Percentiles rank a stretch among this genome's conserved stretches.
These are phyloP conservation scores for Coniferiporia weirii DNA, from an alignment of 1,284 basidiomycete genomes.

Conservation along the genomic window DNA sequence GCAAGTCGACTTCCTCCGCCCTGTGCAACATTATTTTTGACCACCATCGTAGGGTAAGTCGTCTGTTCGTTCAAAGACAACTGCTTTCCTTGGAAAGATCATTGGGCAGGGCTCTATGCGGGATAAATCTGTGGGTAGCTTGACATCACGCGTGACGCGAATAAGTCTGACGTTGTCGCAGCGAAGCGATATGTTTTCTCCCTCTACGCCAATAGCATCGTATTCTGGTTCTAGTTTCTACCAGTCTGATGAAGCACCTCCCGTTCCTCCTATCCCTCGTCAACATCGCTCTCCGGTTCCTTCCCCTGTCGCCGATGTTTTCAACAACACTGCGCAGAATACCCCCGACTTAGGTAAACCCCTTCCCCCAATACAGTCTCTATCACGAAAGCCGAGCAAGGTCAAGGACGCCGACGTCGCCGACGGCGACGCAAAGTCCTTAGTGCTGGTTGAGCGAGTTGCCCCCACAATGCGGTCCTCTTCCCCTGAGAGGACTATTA, in stretches of 20 bases:
- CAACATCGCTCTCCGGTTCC: slow-evolving; percentile 35
- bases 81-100: slow-evolving; percentile 73
- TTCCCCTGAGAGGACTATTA: slow-evolving; percentile 23
- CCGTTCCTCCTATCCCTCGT: slow-evolving; percentile 63
- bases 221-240: slow-evolving; percentile 16
- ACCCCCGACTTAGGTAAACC: slow-evolving; percentile 43
- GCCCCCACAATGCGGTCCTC: slow-evolving; percentile 29
- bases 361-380: slow-evolving; percentile 49
- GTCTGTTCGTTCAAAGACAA: slow-evolving; percentile 70
- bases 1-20: slow-evolving; percentile 27
- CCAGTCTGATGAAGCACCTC: slow-evolving; percentile 46
- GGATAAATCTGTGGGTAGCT: slow-evolving; percentile 60
- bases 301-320: slow-evolving; percentile 50
- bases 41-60: slow-evolving; percentile 33
- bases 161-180: not conserved
- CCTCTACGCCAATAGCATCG: slow-evolving; percentile 13
- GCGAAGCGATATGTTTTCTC: slow-evolving; percentile 21
- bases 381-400: slow-evolving; percentile 22
- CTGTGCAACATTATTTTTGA: not conserved
- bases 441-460: slow-evolving; percentile 49
- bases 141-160: slow-evolving; percentile 9
- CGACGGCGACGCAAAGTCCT: slow-evolving; percentile 42
- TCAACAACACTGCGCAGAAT: slow-evolving; percentile 30
- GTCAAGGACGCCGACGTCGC: slow-evolving; percentile 22
- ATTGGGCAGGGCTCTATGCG: slow-evolving; percentile 55